Base-by-base conservation (phyloP, 164 flowering plant genomes). In the Cinnamomum chago region DNA sequence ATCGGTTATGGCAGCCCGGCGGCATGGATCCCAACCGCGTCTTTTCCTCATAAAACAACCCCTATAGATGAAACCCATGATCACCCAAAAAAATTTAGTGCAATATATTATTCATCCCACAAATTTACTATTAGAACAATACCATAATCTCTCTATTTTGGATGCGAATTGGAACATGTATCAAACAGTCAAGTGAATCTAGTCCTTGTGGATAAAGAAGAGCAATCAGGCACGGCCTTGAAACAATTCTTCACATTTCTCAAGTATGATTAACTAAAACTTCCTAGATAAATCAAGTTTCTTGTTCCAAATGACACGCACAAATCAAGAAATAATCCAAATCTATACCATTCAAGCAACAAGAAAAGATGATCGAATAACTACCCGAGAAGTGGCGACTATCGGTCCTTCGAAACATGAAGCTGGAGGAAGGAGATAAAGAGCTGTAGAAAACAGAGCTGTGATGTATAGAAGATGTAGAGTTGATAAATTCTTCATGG, bases 1-100 rank as follows among this genome's bases (percentile, higher is more conserved):
- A 93, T 70, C 88, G 88, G 86, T 88, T 88, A 83, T 89, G 86
- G 79, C 98, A 93, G 76, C 92, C 90, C 60, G 98, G 98, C 23
- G 95, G 98, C 5, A 81, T 88, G 18, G 98, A 93, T 9, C 98
- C 98, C 70, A 93, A 71, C 67, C 96, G 80, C 17, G 84, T 74
- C 62, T 90, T 89, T 50, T 84, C 90, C 72, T 82, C 88, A 23
- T 73, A 69, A 17, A 80, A 50, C 51, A 75, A 35, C 0, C 80
- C 91, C 74, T 33, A 35, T 30, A 28, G n/a, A 25, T 65, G 27
- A 5, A 67, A 30, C 20, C 20, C 28, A 67, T 25, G n/a, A 30
- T 30, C 28, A 30, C 5, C 9, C n/a, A 28, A 33, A 6, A 20
- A 11, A 1, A 3, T 4, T 12, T 12, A 25, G 47, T 22, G 13